Evolutionary conservation across 306 rosid genomes (phyloP).

Genomic region (Ceratonia siliqua): DNA sequence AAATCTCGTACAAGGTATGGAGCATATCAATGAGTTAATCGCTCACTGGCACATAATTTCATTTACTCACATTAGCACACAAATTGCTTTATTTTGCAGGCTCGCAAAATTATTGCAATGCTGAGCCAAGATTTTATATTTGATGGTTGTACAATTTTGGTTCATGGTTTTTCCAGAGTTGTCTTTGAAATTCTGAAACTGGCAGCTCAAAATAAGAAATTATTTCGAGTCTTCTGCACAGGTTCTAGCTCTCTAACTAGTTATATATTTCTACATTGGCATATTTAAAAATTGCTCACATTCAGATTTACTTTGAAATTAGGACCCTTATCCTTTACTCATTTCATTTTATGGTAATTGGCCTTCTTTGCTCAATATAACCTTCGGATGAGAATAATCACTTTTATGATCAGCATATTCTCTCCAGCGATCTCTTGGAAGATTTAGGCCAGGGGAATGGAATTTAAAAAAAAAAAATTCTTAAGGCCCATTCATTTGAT

Average conservation of each 20-base stretch:
- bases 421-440: not conserved
- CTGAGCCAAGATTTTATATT: conserved; percentile 86
- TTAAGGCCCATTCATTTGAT: not conserved
- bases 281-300: not conserved
- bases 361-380: not conserved
- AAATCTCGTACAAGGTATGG: conserved; percentile 75
- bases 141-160: conserved; percentile 90
- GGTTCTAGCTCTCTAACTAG: conserved; percentile 43
- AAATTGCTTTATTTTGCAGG: conserved; percentile 48
- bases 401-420: too few relatives aligned
- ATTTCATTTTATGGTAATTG: not conserved
- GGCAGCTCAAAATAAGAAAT: conserved; percentile 79
- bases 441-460: not conserved
- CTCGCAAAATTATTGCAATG: conserved; percentile 81
- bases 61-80: not conserved
- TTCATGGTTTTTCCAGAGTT: conserved; percentile 90
- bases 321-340: not conserved
- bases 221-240: conserved; percentile 84
- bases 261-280: not conserved
- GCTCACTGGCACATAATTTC: not conserved
- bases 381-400: too few relatives aligned
- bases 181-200: conserved; percentile 77
- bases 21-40: not conserved
- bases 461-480: too few relatives aligned
- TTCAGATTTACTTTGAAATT: conserved; percentile 12